Evolutionary conservation across 768 basidiomycete species (phyloP).

Genomic region (Lactarius quietus): DNA sequence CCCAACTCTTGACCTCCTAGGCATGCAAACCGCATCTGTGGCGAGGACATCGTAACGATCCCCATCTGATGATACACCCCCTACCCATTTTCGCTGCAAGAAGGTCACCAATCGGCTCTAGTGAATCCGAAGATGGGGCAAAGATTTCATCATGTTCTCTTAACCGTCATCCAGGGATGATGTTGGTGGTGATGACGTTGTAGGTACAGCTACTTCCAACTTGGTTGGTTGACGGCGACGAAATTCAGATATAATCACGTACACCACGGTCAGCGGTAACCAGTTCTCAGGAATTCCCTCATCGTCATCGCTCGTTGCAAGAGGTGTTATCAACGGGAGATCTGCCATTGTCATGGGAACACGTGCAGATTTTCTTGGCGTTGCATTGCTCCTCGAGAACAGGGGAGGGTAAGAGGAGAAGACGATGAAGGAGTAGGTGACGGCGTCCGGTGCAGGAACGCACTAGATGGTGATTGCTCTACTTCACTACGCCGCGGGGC

Average conservation of each 20-base stretch:
- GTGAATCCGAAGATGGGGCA: constrained; percentile 1
- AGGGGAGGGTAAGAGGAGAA: constrained; percentile 15
- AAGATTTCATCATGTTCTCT: constrained; percentile 6
- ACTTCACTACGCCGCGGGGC: not conserved
- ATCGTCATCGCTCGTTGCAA: not conserved
- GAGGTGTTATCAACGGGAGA: not conserved
- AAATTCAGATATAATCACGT: not conserved
- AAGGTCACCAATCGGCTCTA: constrained; percentile 2
- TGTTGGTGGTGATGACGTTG: constrained; percentile 4
- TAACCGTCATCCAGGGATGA: not conserved
- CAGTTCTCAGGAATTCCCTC: not conserved
- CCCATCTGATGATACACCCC: not conserved
- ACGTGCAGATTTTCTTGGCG: not conserved
- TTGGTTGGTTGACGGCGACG: not conserved
- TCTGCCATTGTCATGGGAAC: constrained; percentile 10
- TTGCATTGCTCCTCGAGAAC: not conserved
- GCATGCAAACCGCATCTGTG: constrained; percentile 11
- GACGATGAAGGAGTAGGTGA: constrained; percentile 4
- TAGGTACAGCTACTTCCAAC: not conserved
- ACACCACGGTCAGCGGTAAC: constrained; percentile 14
- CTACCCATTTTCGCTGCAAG: constrained; percentile 15
- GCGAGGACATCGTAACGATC: not conserved
- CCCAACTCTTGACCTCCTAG: not conserved
- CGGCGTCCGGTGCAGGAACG: not conserved
- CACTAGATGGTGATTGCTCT: not conserved